A percentile compares a stretch with the other conserved stretches of the same genome.
Conservation (phyloP, 2,329 filamentous ascomycete genomes). For the Stachybotrys echinatus region DNA sequence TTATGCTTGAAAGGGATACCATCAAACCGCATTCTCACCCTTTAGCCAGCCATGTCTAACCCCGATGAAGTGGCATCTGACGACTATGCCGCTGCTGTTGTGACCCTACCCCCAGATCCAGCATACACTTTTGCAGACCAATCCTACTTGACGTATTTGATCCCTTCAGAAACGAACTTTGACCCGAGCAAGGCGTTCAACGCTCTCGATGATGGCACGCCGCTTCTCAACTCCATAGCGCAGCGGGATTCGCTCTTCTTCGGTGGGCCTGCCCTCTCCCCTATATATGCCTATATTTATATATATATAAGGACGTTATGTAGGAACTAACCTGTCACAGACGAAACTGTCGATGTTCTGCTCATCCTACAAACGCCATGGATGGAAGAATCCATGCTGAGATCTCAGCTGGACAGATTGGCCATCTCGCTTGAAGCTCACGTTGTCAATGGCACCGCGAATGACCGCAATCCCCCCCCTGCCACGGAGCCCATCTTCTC, state of each 20-base stretch:
- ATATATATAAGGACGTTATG: too few species aligned
- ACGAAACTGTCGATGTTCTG: slow-evolving; percentile 68
- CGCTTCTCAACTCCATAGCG: slow-evolving; percentile 51
- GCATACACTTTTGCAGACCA: slow-evolving; percentile 44
- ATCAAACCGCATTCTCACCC: background rate
- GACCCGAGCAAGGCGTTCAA: slow-evolving; percentile 47
- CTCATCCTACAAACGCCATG: slow-evolving; percentile 62
- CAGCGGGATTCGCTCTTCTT: slow-evolving; percentile 65
- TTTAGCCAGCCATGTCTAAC: slow-evolving; percentile 12
- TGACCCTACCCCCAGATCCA: slow-evolving; percentile 16
- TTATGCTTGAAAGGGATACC: too few species aligned
- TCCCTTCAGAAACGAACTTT: slow-evolving; percentile 52
- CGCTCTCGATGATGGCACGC: slow-evolving; percentile 34
- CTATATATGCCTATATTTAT: background rate
- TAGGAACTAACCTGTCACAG: slow-evolving; percentile 37
- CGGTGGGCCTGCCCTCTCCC: slow-evolving; percentile 43
- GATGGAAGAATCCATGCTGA: slow-evolving; percentile 50
- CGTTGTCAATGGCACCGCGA: slow-evolving; percentile 46
- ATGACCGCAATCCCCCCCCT: slow-evolving; percentile 29
- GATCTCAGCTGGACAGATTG: slow-evolving; percentile 56
- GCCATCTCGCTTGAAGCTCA: slow-evolving; percentile 62
- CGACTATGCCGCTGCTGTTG: slow-evolving; percentile 13
- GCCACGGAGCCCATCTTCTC: slow-evolving; percentile 57
- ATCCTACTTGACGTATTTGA: slow-evolving; percentile 55
- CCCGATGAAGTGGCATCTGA: slow-evolving; percentile 13